Evolutionary conservation across 2,329 filamentous ascomycete genomes (phyloP), one percentile per base, ranked within the genome.

Genomic region (Helicocarpus griseus): DNA sequence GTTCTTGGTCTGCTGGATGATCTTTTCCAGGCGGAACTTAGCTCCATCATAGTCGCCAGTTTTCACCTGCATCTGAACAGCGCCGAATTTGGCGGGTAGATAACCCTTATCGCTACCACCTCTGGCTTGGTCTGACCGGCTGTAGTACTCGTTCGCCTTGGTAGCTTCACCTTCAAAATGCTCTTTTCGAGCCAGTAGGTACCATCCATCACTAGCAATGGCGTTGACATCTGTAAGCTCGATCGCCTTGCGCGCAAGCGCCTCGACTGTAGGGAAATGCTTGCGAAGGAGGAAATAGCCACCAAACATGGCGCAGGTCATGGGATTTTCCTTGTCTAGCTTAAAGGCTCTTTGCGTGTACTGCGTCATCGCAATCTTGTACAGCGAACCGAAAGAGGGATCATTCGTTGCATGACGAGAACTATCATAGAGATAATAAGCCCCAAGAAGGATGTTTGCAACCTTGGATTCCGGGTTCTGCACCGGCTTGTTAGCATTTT

Each of bases 141-240:
- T 82, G 69, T 98, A 98, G 68, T 85, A 95, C 61, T 95, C 88
- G 19, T 79, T 81, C 1, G 93, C 91, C 52, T 82, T 84, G 19
- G 84, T 77, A 5, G 81, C 70, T 53, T 96, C 83, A 39, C 86
- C 85, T 53, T 82, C 80, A 58, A 89, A 88, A 65, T 98, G 93
- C 57, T 91, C 88, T 66, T 95, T 96, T 54, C 90, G 80, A 26
- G 89, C 93, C 38, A 97, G 80, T 7, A 97, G 73, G 69, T 96
- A 98, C 90, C 91, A 97, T 33, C 93, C 94, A 65, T 98, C 94
- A 70, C 91, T 95, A 22, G 91, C 91, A 66, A 97, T 89, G 3
- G 90, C 88, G 66, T 95, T 95, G 60, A 97, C 88, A 64, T 98
- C 93, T 2, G 93, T 97, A 61, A 88, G 85, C 63, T 96, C 89